Conservation (phyloP, 2,329 filamentous ascomycete species). For the Paramyrothecium roridum region DNA sequence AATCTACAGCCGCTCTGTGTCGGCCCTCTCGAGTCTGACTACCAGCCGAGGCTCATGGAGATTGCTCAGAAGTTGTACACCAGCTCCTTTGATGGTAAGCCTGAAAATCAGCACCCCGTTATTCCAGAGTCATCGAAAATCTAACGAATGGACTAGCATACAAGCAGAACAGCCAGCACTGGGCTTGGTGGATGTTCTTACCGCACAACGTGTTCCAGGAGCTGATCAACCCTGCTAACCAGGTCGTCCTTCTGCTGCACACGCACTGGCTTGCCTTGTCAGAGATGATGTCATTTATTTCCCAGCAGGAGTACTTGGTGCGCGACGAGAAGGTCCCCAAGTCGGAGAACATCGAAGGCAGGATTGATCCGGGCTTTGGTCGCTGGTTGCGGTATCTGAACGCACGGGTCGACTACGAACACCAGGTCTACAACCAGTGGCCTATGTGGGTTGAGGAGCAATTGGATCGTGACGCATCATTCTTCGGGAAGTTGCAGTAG, state of each 20-base stretch:
- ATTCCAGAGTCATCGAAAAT: background rate
- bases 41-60: constrained; percentile 39
- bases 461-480: constrained; percentile 39
- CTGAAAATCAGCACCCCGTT: background rate
- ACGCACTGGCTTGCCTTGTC: constrained; percentile 54
- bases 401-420: constrained; percentile 38
- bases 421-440: constrained; percentile 47
- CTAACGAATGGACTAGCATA: constrained; percentile 35
- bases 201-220: constrained; percentile 49
- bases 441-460: constrained; percentile 52
- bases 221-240: constrained; percentile 44
- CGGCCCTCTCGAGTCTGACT: constrained; percentile 40
- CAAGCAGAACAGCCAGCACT: constrained; percentile 45
- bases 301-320: constrained; percentile 33
- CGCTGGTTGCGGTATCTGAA: constrained; percentile 52
- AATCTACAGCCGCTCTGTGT: constrained; percentile 41
- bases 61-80: constrained; percentile 50
- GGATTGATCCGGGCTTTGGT: constrained; percentile 39
- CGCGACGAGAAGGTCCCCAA: constrained; percentile 21
- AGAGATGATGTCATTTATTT: constrained; percentile 50
- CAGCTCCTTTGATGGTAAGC: constrained; percentile 50
- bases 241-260: constrained; percentile 44
- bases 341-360: constrained; percentile 10
- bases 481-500: constrained; percentile 35
- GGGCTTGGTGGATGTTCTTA: constrained; percentile 57